Evolutionary conservation across 495 filamentous ascomycete genomes (phyloP), one percentile per base, ranked within the genome.

Genomic region (Staphylotrichum longicolle): DNA sequence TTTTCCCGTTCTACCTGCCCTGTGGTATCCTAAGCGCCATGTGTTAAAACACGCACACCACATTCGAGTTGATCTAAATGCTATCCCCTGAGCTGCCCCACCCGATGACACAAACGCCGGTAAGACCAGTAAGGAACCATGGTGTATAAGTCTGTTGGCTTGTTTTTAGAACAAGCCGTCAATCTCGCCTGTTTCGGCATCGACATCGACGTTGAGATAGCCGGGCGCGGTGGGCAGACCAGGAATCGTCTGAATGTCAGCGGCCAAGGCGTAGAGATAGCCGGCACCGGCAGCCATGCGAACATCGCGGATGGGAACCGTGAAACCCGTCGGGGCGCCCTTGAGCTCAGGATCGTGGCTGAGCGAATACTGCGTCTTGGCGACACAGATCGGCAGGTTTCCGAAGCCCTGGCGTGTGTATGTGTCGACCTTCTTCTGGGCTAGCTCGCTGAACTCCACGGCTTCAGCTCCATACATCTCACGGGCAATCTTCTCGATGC

Each of bases 161-260:
- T 33, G 42, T 41, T 45, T 41, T 74, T 88, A 98, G 75, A 98
- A 98, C 53, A 98, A 79, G 7, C 94, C 94, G 65, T 96, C 89
- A 60, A 98, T 96, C 77, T 98, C 93, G 46, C 93, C 94, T 39
- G 93, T 97, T 76, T 94, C 91, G 6, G 85, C 74, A 68, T 98
- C 90, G 54, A 98, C 88, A 66, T 98, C 94, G 14, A 96, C 93
- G 67, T 98, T 98, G 51, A 98, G 75, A 71, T 97, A 98, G 10
- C 94, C 94, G 14, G 94, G 94, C 15, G 93, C 93, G 20, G 94
- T 98, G 32, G 94, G 94, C 66, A 98, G 75, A 40, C 94, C 94
- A 27, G 94, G 94, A 68, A 98, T 98, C 3, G 94, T 98, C 78
- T 98, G 94, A 65, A 98, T 98, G 71, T 98, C 93, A 10, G 94